phyloP scores from a whole-genome alignment of 768 basidiomycete genomes.

The Leccinum longicurvipes region DNA sequence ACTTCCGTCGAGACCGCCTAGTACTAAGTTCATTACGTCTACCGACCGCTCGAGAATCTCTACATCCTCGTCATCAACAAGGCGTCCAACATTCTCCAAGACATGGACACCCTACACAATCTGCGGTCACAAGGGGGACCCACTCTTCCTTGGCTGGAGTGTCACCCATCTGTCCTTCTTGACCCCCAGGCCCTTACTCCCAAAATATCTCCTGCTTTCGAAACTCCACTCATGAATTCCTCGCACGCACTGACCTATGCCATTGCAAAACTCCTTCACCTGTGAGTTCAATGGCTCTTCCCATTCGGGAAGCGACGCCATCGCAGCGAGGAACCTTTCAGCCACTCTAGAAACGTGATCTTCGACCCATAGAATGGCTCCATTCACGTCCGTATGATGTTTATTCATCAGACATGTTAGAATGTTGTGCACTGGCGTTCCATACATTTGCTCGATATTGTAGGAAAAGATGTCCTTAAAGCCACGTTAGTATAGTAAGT shows the following conservation, averaged over 20 bases:
- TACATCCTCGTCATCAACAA: no score
- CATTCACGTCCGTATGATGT: constrained; percentile 9
- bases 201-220: constrained; percentile 8
- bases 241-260: constrained; percentile 50
- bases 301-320: constrained; percentile 35
- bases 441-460: no score
- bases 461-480: no score
- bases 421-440: constrained; percentile 43
- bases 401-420: constrained; percentile 51
- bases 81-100: no score
- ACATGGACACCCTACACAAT: no score
- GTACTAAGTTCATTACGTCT: no score
- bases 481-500: no score
- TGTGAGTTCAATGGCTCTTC: constrained; percentile 39
- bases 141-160: constrained; percentile 2
- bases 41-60: no score
- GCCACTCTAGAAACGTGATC: not conserved
- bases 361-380: no score
- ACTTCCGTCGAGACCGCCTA: no score
- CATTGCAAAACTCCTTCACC: constrained; percentile 42
- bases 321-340: constrained; percentile 13
- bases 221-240: constrained; percentile 15
- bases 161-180: constrained; percentile 7
- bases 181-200: constrained; percentile 2
- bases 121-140: no score